Conservation (phyloP, 2,329 filamentous ascomycete genomes). For the Alternaria burnsii region DNA sequence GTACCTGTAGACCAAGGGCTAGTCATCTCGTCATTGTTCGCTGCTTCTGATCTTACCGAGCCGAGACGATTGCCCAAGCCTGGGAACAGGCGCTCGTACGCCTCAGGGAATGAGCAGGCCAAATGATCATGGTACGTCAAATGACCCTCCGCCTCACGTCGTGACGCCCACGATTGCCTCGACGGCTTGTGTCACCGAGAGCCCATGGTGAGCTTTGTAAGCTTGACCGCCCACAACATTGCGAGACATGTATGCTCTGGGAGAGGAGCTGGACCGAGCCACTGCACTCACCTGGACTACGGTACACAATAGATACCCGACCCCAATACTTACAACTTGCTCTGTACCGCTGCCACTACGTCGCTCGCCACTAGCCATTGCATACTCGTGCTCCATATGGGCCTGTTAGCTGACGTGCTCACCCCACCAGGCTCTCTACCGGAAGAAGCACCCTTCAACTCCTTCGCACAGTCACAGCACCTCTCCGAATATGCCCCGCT, state of each 20-base stretch:
- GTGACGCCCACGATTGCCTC: conserved; percentile 6
- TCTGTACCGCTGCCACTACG: not conserved
- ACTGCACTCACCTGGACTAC: conserved; percentile 1
- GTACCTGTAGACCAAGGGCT: conserved; percentile 17
- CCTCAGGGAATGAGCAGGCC: conserved; percentile 52
- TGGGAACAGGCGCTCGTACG: conserved; percentile 37
- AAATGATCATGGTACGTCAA: conserved; percentile 51
- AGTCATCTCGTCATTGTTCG: conserved; percentile 18
- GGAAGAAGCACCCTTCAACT: conserved; percentile 40
- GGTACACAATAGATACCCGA: conserved; percentile 1
- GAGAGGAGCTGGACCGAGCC: conserved; percentile 4
- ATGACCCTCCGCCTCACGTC: conserved; percentile 8
- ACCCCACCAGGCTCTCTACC: conserved; percentile 46
- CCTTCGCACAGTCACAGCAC: conserved; percentile 30
- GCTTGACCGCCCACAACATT: conserved; percentile 9
- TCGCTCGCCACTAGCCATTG: not conserved
- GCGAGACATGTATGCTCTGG: conserved; percentile 5
- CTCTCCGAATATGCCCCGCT: conserved; percentile 47
- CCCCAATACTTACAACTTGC: not conserved
- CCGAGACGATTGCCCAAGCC: conserved; percentile 29
- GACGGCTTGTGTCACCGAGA: conserved; percentile 1
- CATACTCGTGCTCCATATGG: conserved; percentile 25
- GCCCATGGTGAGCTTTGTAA: conserved; percentile 3
- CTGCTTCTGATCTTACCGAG: conserved; percentile 19
- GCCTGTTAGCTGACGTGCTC: conserved; percentile 35